Percentiles rank a stretch among this genome's conserved stretches.
Conservation (phyloP, 306 rosid species). For the Leucaena leucocephala region DNA sequence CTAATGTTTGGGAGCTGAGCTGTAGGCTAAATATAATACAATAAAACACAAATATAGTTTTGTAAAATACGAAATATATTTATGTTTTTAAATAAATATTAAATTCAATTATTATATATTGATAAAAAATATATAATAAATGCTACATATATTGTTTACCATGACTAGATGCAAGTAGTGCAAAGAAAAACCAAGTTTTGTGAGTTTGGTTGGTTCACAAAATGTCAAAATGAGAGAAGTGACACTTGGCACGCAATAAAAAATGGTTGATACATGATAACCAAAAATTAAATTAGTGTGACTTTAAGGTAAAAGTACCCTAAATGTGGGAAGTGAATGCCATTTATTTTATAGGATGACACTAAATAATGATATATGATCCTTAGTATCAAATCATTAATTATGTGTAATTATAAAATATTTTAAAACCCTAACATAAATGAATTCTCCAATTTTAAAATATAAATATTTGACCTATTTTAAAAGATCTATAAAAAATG, state of each 20-base stretch:
- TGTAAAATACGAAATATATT: not conserved
- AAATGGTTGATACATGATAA: not conserved
- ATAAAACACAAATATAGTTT: not conserved
- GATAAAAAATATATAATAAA: not conserved
- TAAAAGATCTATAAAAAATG: not conserved
- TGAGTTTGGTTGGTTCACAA: not conserved
- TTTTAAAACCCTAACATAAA: no score
- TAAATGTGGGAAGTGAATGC: not conserved
- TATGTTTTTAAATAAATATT: not conserved
- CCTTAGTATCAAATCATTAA: no score
- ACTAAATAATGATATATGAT: no score
- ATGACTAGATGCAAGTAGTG: not conserved
- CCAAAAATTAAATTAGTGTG: not conserved
- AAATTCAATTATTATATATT: not conserved
- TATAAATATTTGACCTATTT: not conserved
- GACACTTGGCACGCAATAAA: no score
- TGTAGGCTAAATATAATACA: not conserved
- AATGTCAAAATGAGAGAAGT: no score
- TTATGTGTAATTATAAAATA: no score
- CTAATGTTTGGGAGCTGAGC: not conserved
- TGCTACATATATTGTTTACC: not conserved
- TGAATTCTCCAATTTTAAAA: no score
- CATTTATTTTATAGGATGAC: not conserved
- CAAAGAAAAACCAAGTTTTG: not conserved
- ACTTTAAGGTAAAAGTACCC: not conserved